phyloP scores from a whole-genome alignment of 768 basidiomycete species.

The Lactifluus subvellereus region DNA sequence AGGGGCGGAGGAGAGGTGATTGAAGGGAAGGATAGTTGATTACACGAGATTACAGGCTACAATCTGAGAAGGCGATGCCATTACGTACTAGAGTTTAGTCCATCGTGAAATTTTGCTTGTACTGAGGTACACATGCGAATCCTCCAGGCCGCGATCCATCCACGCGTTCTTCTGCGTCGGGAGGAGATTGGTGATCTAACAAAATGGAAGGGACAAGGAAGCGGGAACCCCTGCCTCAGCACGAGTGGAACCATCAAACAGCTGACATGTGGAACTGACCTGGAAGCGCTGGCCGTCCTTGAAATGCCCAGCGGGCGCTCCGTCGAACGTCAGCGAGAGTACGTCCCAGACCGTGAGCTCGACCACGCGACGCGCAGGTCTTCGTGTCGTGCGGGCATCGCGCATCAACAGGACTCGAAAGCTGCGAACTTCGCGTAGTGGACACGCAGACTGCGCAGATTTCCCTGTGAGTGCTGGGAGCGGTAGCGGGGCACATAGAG shows the following conservation, averaged over 20 bases:
- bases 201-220: not conserved
- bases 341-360: conserved; percentile 25
- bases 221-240: not conserved
- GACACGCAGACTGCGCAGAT: conserved; percentile 11
- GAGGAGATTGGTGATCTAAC: conserved; percentile 60
- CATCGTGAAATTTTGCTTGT: conserved; percentile 63
- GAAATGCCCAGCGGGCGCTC: conserved; percentile 8
- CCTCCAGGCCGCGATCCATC: conserved; percentile 49
- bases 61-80: too few species aligned
- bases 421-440: conserved; percentile 25
- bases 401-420: conserved; percentile 21
- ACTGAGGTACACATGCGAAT: conserved; percentile 61
- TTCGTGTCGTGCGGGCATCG: conserved; percentile 11
- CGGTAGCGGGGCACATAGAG: not conserved
- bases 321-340: conserved; percentile 16
- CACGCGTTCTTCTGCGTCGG: conserved; percentile 67
- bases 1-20: not conserved
- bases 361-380: conserved; percentile 15
- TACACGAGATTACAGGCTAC: not conserved
- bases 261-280: conserved; percentile 1
- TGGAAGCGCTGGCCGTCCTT: conserved; percentile 22
- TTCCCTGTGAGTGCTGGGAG: not conserved
- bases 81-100: conserved; percentile 33
- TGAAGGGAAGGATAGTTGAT: not conserved
- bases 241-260: not conserved